phyloP scores from a whole-genome alignment of 2,329 filamentous ascomycete genomes.

The Ilyonectria sp. region DNA sequence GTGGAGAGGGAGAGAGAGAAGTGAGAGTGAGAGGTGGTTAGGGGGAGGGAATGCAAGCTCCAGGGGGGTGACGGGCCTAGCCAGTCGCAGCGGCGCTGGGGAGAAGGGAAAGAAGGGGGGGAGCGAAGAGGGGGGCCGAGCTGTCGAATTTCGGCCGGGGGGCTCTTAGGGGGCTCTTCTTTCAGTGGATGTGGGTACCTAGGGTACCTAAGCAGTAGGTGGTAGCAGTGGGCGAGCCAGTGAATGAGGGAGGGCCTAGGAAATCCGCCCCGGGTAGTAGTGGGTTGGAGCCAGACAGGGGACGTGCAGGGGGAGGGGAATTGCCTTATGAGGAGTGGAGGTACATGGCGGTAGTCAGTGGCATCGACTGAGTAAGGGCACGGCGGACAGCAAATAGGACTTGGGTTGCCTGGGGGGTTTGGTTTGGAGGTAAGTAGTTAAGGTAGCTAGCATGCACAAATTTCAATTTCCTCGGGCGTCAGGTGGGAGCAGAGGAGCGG shows the following conservation, averaged over 20 bases:
- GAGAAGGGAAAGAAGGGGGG: conserved; percentile 35
- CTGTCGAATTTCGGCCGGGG: conserved; percentile 39
- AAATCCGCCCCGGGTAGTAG: conserved; percentile 30
- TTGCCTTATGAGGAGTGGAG: conserved; percentile 25
- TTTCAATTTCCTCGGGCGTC: conserved; percentile 10
- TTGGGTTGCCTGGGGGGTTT: neutral
- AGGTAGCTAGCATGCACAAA: conserved; percentile 5
- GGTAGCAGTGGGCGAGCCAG: conserved; percentile 17
- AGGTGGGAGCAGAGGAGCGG: neutral
- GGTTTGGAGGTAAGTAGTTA: neutral
- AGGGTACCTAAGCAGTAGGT: conserved; percentile 23
- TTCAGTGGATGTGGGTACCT: conserved; percentile 31
- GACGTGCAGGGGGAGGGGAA: conserved; percentile 22
- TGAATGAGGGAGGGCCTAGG: conserved; percentile 24
- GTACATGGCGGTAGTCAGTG: neutral
- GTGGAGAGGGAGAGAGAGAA: conserved; percentile 52
- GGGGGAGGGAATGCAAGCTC: conserved; percentile 51
- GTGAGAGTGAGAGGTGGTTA: conserved; percentile 45
- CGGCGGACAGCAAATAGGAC: conserved; percentile 3
- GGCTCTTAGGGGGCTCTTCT: conserved; percentile 22
- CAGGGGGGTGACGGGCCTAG: conserved; percentile 48
- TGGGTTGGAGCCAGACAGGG: conserved; percentile 27
- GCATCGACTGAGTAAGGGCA: conserved; percentile 5
- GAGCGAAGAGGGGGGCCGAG: conserved; percentile 31
- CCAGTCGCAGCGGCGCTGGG: conserved; percentile 33